phyloP scores from a whole-genome alignment of 1,139 yeast species.

The Pichia sp. region DNA sequence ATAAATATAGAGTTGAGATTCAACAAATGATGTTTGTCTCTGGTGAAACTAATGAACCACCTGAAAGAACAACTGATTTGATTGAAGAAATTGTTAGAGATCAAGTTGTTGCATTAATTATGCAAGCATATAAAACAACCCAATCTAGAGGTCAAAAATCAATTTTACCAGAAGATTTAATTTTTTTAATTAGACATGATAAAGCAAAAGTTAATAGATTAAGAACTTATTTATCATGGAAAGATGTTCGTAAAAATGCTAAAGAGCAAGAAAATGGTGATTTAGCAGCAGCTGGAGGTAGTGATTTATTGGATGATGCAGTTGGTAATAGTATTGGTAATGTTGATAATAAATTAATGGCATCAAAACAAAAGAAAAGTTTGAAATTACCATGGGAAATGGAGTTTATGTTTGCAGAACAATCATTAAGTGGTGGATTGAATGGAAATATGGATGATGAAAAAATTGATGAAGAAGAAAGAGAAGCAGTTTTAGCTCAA shows the following conservation, averaged over 20 bases:
- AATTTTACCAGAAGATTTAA: slow-evolving; percentile 87
- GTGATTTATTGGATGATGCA: slow-evolving; percentile 49
- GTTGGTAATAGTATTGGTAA: slow-evolving; percentile 35
- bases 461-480: slow-evolving; percentile 74
- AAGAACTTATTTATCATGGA: slow-evolving; percentile 91
- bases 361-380: slow-evolving; percentile 67
- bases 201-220: slow-evolving; percentile 89
- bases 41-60: slow-evolving; percentile 94
- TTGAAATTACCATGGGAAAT: slow-evolving; percentile 93
- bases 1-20: slow-evolving; percentile 75
- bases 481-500: slow-evolving; percentile 86
- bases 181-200: slow-evolving; percentile 86
- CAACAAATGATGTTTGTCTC: slow-evolving; percentile 99
- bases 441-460: slow-evolving; percentile 46
- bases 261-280: slow-evolving; percentile 91
- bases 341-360: slow-evolving; percentile 52
- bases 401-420: slow-evolving; percentile 88
- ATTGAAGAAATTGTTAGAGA: slow-evolving; percentile 94
- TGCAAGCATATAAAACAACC: slow-evolving; percentile 77
- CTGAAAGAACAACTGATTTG: slow-evolving; percentile 79
- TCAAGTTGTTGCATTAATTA: slow-evolving; percentile 81
- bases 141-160: slow-evolving; percentile 75
- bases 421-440: slow-evolving; percentile 67
- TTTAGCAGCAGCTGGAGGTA: slow-evolving; percentile 46
- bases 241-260: slow-evolving; percentile 94